Evolutionary conservation across 179 eudicot genomes (phyloP).

Genomic region (Beta macrorhiza): DNA sequence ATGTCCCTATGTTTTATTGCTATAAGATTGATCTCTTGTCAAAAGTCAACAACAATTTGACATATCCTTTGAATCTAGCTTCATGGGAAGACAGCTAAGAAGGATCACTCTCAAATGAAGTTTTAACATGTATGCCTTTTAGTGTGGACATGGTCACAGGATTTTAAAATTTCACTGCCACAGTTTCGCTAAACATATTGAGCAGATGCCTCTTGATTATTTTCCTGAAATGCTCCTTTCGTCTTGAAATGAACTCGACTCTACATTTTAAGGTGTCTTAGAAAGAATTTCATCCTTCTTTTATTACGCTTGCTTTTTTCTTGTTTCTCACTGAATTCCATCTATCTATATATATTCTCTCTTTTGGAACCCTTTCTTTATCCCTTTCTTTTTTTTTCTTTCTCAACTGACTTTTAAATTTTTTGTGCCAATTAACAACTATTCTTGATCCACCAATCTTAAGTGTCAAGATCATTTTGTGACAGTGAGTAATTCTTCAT

Average conservation of each 20-base stretch:
- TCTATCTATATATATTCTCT: neutral
- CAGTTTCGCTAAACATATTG: neutral
- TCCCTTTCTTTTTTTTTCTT: neutral
- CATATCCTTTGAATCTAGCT: neutral
- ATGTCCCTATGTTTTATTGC: neutral
- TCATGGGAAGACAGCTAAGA: neutral
- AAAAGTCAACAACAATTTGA: neutral
- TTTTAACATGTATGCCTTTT: neutral
- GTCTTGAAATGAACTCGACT: neutral
- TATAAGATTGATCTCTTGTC: constrained; percentile 3
- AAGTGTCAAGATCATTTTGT: neutral
- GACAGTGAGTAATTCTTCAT: neutral
- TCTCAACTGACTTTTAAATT: neutral
- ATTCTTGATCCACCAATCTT: neutral
- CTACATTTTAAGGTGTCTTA: neutral
- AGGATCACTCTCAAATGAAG: neutral
- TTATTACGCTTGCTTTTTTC: neutral
- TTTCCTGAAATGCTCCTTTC: neutral
- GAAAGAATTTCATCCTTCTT: neutral
- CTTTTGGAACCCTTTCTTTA: neutral
- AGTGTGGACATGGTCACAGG: neutral
- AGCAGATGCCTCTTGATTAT: neutral
- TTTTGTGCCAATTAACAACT: neutral
- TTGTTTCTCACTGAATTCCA: neutral
- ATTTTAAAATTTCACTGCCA: neutral